Conservation (phyloP, 192 early-diverging fungal genomes). For the Gryganskiella cystojenkinii region DNA sequence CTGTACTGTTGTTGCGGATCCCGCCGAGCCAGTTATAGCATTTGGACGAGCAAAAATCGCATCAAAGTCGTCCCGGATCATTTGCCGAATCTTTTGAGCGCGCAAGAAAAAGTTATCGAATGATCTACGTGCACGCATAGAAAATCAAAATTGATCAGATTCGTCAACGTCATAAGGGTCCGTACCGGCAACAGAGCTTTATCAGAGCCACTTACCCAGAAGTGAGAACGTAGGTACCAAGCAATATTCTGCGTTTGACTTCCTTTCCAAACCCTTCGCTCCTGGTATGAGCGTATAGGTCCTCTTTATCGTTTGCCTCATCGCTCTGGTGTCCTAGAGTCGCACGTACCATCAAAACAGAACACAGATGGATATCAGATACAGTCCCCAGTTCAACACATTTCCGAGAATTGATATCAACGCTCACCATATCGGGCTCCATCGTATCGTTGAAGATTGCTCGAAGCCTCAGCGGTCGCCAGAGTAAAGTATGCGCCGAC, state of each 20-base stretch:
- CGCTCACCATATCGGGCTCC: conserved; percentile 84
- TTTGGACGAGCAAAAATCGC: conserved; percentile 74
- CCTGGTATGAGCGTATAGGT: conserved; percentile 72
- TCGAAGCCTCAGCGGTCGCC: conserved; percentile 90
- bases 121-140: too few relatives aligned
- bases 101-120: conserved; percentile 78
- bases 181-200: too few relatives aligned
- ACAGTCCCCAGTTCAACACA: background rate
- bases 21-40: conserved; percentile 42
- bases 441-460: conserved; percentile 90
- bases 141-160: too few relatives aligned
- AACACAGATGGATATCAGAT: background rate
- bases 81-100: conserved; percentile 84
- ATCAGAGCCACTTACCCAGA: conserved; percentile 61
- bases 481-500: conserved; percentile 90
- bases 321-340: conserved; percentile 57
- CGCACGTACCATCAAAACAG: too few relatives aligned
- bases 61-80: conserved; percentile 86
- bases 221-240: conserved; percentile 89
- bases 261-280: conserved; percentile 81
- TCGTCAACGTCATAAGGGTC: too few relatives aligned
- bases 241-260: conserved; percentile 83
- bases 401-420: too few relatives aligned
- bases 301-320: conserved; percentile 15
- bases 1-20: background rate